Evolutionary conservation across 1,284 basidiomycete genomes (phyloP).

Genomic region (Sporisorium scitamineum): DNA sequence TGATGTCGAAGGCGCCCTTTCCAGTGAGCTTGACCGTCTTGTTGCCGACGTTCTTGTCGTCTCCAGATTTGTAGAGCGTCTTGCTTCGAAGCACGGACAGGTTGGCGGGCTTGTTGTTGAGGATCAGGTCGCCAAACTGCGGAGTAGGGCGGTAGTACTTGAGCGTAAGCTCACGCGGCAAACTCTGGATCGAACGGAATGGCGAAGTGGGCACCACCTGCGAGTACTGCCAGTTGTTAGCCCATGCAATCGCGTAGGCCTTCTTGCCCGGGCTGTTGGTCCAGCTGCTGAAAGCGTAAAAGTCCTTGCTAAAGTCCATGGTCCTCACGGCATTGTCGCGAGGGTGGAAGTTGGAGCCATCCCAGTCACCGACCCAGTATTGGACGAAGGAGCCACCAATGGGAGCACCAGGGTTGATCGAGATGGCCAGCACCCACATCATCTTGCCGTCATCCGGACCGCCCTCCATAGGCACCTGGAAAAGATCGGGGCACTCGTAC

Average conservation of each 20-base stretch:
- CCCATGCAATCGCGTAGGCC: constrained; percentile 70
- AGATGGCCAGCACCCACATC: constrained; percentile 54
- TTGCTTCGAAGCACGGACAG: constrained; percentile 54
- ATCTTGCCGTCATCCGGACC: constrained; percentile 58
- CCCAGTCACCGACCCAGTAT: constrained; percentile 70
- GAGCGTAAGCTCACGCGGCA: constrained; percentile 65
- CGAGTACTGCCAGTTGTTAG: constrained; percentile 71
- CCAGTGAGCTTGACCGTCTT: constrained; percentile 58
- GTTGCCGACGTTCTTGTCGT: constrained; percentile 39
- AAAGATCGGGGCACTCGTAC: constrained; percentile 70
- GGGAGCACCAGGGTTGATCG: constrained; percentile 63
- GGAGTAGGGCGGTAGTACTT: constrained; percentile 62
- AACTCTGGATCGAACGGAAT: constrained; percentile 69
- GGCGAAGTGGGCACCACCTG: constrained; percentile 69
- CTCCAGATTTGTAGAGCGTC: constrained; percentile 31
- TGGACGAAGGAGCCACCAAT: constrained; percentile 69
- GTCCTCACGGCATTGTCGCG: constrained; percentile 66
- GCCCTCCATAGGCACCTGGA: constrained; percentile 67
- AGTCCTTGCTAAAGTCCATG: constrained; percentile 71
- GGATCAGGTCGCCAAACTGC: constrained; percentile 61
- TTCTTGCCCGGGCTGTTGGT: constrained; percentile 58
- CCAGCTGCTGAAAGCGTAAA: constrained; percentile 71
- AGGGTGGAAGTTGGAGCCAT: constrained; percentile 69
- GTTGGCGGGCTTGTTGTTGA: constrained; percentile 67
- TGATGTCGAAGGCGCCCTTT: constrained; percentile 67